These are phyloP conservation scores for Venturia asperata DNA, from an alignment of 2,329 filamentous ascomycete genomes.

Conservation along the genomic window DNA sequence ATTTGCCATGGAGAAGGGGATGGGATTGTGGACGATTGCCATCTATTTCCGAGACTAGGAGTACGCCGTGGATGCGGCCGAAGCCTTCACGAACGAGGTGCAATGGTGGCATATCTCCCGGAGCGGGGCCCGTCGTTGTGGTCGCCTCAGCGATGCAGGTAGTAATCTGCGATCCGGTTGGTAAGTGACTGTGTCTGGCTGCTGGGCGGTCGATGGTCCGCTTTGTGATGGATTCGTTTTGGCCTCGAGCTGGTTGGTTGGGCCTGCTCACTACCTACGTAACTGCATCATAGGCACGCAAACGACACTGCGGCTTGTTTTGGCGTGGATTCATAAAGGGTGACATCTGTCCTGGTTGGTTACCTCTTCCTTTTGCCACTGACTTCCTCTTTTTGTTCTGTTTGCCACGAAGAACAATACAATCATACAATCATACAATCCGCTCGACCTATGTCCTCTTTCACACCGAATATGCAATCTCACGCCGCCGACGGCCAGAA, in stretches of 20 bases:
- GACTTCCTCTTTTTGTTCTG: background rate
- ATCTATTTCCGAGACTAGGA: background rate
- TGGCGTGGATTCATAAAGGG: background rate
- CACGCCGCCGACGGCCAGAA: conserved; percentile 2
- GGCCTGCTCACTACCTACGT: background rate
- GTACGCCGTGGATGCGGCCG: background rate
- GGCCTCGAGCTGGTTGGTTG: background rate
- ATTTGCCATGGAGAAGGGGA: background rate
- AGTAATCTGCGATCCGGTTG: background rate
- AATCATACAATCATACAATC: too few species aligned
- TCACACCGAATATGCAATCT: background rate
- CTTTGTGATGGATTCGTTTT: background rate
- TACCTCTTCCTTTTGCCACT: background rate
- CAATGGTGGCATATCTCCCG: background rate
- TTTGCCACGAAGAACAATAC: background rate
- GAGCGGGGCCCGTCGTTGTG: background rate
- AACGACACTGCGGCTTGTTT: background rate
- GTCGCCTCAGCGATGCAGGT: background rate
- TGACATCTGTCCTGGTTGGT: background rate
- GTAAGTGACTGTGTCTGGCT: background rate
- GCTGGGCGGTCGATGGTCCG: background rate
- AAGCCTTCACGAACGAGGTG: background rate
- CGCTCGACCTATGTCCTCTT: background rate
- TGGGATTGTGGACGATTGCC: background rate
- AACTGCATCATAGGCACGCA: conserved; percentile 10